phyloP scores from a whole-genome alignment of 2,329 filamentous ascomycete genomes.

The Ophiocordyceps camponoti-saundersi region DNA sequence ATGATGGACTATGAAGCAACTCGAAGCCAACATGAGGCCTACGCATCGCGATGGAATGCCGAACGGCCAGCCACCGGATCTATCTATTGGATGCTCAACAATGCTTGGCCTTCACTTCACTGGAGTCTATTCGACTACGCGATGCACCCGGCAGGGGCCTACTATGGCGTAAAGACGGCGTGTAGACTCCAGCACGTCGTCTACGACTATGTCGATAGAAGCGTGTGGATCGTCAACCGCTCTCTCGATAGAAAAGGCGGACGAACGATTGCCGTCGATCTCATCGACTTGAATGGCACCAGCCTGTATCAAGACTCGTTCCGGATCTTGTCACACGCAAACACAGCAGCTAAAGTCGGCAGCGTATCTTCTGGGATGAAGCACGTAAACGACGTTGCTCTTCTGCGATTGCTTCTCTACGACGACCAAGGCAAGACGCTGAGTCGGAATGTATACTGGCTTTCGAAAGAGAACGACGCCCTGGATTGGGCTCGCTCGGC shows the following conservation, averaged over 20 bases:
- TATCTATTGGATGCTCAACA: conserved; percentile 53
- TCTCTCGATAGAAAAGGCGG: conserved; percentile 19
- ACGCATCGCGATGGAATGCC: conserved; percentile 29
- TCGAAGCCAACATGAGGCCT: conserved; percentile 40
- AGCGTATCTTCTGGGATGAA: conserved; percentile 7
- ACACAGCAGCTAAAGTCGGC: conserved; percentile 17
- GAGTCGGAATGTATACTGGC: conserved; percentile 45
- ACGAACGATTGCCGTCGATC: conserved; percentile 27
- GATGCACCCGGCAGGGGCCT: conserved; percentile 37
- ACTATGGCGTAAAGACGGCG: conserved; percentile 40
- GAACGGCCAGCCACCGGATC: conserved; percentile 37
- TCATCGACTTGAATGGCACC: conserved; percentile 30
- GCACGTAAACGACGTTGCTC: conserved; percentile 22
- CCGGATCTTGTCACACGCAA: conserved; percentile 21
- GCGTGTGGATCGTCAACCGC: conserved; percentile 38
- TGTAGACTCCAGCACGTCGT: conserved; percentile 32
- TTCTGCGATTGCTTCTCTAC: conserved; percentile 31
- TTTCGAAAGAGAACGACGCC: conserved; percentile 25
- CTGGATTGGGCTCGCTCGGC: conserved; percentile 38
- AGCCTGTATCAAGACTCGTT: conserved; percentile 16
- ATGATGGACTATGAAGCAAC: conserved; percentile 49
- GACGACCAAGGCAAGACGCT: conserved; percentile 16
- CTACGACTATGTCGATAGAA: conserved; percentile 31
- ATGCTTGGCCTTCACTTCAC: conserved; percentile 46
- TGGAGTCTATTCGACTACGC: conserved; percentile 52